Conservation (phyloP, 768 basidiomycete species). For the Clitopilus hobsonii region DNA sequence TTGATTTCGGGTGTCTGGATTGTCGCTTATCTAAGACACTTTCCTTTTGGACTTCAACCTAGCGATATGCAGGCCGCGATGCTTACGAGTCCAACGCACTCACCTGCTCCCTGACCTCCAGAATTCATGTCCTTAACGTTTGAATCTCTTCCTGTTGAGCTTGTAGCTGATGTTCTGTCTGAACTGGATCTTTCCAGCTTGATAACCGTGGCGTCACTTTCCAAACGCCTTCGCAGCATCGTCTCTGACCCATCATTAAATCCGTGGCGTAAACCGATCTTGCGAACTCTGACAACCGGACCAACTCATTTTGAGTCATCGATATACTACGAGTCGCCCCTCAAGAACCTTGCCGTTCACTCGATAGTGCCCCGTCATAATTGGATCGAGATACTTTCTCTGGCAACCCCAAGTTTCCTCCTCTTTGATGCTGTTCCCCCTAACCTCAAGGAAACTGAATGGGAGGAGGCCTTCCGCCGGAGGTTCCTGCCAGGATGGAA, state of each 20-base stretch:
- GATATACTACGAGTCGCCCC: conserved; percentile 40
- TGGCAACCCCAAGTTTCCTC: conserved; percentile 57
- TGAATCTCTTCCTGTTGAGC: conserved; percentile 68
- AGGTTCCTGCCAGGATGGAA: conserved; percentile 76
- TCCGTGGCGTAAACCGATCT: conserved; percentile 72
- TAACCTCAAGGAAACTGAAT: conserved; percentile 58
- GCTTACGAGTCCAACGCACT: background rate
- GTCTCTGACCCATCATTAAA: conserved; percentile 63
- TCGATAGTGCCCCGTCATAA: conserved; percentile 68
- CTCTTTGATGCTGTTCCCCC: conserved; percentile 67
- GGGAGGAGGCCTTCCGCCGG: conserved; percentile 70
- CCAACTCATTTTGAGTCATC: background rate
- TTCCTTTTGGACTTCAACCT: background rate
- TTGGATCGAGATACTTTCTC: conserved; percentile 72
- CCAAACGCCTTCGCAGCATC: conserved; percentile 51
- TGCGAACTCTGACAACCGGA: conserved; percentile 42
- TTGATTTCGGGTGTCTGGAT: too few relatives aligned
- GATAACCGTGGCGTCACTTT: conserved; percentile 54
- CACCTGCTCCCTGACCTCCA: background rate
- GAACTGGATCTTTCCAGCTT: conserved; percentile 65
- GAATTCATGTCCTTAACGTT: conserved; percentile 22
- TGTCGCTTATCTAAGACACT: background rate
- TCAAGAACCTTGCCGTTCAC: conserved; percentile 61
- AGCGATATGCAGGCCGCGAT: background rate
- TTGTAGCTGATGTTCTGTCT: conserved; percentile 66